Evolutionary conservation across 2,329 filamentous ascomycete species (phyloP).

Genomic region (Dactylonectria macrodidyma): DNA sequence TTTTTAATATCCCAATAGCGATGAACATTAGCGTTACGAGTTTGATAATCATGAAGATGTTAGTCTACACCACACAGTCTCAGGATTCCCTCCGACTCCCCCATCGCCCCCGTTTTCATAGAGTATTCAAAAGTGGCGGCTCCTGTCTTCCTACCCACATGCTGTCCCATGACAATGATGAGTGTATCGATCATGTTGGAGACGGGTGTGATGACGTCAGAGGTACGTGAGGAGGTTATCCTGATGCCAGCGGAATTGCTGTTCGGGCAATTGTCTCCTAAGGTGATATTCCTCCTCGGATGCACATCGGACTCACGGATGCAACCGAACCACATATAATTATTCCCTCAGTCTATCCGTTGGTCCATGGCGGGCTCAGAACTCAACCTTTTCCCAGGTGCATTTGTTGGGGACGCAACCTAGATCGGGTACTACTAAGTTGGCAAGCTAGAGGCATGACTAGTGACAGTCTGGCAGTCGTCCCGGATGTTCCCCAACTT

Average conservation of each 20-base stretch:
- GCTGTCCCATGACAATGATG: neutral
- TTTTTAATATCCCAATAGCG: neutral
- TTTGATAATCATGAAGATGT: neutral
- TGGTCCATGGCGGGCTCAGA: neutral
- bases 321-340: neutral
- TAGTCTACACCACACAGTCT: no score
- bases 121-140: no score
- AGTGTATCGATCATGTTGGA: neutral
- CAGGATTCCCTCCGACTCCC: no score
- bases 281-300: constrained; percentile 1
- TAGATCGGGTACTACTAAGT: constrained; percentile 15
- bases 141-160: neutral
- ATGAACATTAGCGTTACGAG: neutral
- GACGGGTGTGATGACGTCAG: constrained; percentile 22
- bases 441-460: constrained; percentile 8
- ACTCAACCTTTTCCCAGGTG: constrained; percentile 6
- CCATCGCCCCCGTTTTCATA: no score
- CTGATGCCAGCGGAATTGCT: neutral
- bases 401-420: constrained; percentile 30
- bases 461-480: constrained; percentile 1
- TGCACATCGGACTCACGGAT: neutral
- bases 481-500: constrained; percentile 17
- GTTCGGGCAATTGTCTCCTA: neutral
- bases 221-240: constrained; percentile 12
- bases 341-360: neutral